These are phyloP conservation scores for Scenedesmus sp. DNA, from an alignment of 163 green algal species.

Conservation along the genomic window DNA sequence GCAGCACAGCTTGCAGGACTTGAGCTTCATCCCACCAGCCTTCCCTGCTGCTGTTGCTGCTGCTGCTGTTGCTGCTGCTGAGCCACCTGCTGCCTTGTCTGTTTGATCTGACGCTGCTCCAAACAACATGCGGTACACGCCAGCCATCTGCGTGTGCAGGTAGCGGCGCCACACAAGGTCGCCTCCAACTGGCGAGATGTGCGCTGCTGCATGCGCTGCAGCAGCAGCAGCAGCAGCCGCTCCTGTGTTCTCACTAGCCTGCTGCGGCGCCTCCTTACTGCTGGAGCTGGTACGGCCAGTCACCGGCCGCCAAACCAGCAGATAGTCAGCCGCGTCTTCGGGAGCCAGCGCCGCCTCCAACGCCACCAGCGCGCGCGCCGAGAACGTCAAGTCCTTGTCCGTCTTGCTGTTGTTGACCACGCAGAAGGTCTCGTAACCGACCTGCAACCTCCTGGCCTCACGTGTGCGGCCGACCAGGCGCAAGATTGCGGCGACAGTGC, in stretches of 20 bases:
- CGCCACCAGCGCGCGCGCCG: constrained; percentile 28
- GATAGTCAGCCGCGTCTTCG: constrained; percentile 17
- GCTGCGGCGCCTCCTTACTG: neutral
- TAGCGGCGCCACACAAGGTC: constrained; percentile 46
- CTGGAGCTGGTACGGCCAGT: neutral
- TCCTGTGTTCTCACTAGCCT: neutral
- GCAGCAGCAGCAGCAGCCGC: neutral
- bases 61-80: neutral
- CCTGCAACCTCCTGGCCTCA: constrained; percentile 45
- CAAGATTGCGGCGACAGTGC: constrained; percentile 19
- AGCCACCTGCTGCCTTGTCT: neutral
- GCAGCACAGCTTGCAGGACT: neutral
- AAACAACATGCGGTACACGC: constrained; percentile 52
- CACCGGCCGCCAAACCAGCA: constrained; percentile 50
- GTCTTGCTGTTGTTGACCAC: constrained; percentile 58
- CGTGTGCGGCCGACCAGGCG: neutral
- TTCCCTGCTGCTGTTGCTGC: neutral
- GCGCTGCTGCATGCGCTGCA: neutral
- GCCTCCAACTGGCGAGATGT: constrained; percentile 6
- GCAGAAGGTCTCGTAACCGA: constrained; percentile 43
- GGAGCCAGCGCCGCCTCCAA: constrained; percentile 31
- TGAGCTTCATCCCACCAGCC: neutral
- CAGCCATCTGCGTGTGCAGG: constrained; percentile 55
- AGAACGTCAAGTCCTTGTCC: constrained; percentile 40
- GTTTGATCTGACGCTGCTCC: constrained; percentile 5